Evolutionary conservation across 2,329 filamentous ascomycete genomes (phyloP).

Genomic region (Stemphylium vesicarium): DNA sequence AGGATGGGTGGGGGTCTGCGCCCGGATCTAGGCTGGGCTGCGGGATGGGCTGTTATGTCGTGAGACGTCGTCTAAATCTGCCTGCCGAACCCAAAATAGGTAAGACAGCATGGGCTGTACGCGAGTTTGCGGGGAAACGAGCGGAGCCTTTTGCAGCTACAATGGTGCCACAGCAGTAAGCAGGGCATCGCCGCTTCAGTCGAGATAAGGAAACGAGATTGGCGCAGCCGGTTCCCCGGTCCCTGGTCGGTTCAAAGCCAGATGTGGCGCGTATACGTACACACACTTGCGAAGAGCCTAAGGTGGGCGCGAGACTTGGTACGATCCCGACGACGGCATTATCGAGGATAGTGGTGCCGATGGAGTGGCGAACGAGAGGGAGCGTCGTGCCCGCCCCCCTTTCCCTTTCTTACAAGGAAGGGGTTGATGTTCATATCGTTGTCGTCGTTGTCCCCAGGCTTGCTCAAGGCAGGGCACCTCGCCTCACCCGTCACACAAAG

Average conservation of each 20-base stretch:
- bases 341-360: too few species aligned
- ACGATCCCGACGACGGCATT: too few species aligned
- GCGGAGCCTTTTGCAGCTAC: constrained; percentile 17
- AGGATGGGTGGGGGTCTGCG: too few species aligned
- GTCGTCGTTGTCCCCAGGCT: too few species aligned
- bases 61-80: constrained; percentile 37
- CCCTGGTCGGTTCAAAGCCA: constrained; percentile 4
- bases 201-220: constrained; percentile 13
- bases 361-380: too few species aligned
- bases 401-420: too few species aligned
- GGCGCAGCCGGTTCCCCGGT: constrained; percentile 25
- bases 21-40: constrained; percentile 5
- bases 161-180: constrained; percentile 1
- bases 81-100: constrained; percentile 36
- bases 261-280: not conserved
- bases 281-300: not conserved
- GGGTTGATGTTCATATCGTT: too few species aligned
- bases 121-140: constrained; percentile 27
- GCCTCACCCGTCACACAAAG: constrained; percentile 10
- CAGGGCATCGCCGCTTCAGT: constrained; percentile 9
- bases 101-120: constrained; percentile 34
- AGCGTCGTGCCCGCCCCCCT: too few species aligned
- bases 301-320: not conserved
- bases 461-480: not conserved
- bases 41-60: constrained; percentile 17